Conservation (phyloP, 768 basidiomycete genomes). For the Trametes sanguinea region DNA sequence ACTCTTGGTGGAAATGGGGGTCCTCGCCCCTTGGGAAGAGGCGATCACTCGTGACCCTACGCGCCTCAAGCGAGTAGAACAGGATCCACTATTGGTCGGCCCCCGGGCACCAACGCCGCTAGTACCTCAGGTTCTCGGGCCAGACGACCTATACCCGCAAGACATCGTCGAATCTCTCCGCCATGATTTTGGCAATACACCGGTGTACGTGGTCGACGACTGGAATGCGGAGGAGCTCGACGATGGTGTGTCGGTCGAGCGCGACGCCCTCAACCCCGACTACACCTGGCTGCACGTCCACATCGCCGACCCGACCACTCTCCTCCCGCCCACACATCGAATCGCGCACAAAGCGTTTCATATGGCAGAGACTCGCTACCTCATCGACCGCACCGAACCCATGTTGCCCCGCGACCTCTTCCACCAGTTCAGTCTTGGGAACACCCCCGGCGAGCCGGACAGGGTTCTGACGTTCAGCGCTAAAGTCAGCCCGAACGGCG, state of each 20-base stretch:
- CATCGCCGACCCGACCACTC: conserved; percentile 86
- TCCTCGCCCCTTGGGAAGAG: conserved; percentile 83
- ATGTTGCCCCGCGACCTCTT: conserved; percentile 71
- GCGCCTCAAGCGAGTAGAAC: neutral
- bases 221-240: conserved; percentile 81
- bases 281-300: conserved; percentile 85
- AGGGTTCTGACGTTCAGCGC: conserved; percentile 80
- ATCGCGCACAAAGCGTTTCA: conserved; percentile 60
- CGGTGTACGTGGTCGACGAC: conserved; percentile 89
- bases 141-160: conserved; percentile 60
- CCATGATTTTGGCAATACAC: conserved; percentile 81
- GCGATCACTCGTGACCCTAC: neutral
- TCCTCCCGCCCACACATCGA: conserved; percentile 70
- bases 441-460: conserved; percentile 42
- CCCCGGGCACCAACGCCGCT: conserved; percentile 1
- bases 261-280: conserved; percentile 57
- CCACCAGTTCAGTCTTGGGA: conserved; percentile 52
- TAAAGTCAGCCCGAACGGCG: conserved; percentile 60
- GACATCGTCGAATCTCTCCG: conserved; percentile 74
- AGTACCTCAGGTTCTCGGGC: conserved; percentile 44
- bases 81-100: neutral
- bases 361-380: conserved; percentile 52
- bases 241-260: conserved; percentile 87
- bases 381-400: conserved; percentile 60
- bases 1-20: conserved; percentile 70